Conservation (phyloP, 352 stramenopile species). For the Pythium vanterpoolii region DNA sequence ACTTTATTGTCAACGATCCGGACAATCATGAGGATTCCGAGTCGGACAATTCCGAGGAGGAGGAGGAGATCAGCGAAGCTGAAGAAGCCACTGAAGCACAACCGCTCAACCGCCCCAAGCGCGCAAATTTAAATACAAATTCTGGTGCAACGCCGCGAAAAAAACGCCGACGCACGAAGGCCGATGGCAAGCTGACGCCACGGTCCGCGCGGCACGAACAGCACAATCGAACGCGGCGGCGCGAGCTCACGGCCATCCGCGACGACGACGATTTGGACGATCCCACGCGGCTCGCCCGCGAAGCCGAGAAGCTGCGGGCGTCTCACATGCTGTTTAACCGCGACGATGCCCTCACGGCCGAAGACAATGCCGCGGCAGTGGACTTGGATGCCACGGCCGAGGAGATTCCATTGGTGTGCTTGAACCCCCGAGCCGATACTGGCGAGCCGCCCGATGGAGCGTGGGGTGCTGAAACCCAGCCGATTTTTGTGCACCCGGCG, state of each 20-base stretch:
- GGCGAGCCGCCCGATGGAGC: slow-evolving; percentile 37
- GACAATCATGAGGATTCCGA: slow-evolving; percentile 24
- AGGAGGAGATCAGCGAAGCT: slow-evolving; percentile 17
- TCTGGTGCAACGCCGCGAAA: neutral
- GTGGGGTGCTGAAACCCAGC: slow-evolving; percentile 43
- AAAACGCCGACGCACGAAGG: slow-evolving; percentile 9
- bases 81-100: slow-evolving; percentile 11
- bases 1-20: slow-evolving; percentile 18
- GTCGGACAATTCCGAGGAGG: slow-evolving; percentile 20
- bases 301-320: slow-evolving; percentile 58
- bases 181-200: slow-evolving; percentile 10
- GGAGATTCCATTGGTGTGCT: slow-evolving; percentile 40
- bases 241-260: slow-evolving; percentile 62
- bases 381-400: slow-evolving; percentile 10
- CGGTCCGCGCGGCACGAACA: slow-evolving; percentile 13
- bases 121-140: neutral
- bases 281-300: slow-evolving; percentile 51
- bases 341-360: slow-evolving; percentile 14
- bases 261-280: slow-evolving; percentile 69
- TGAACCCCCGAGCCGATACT: slow-evolving; percentile 47
- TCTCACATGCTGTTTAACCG: slow-evolving; percentile 19
- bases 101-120: slow-evolving; percentile 10
- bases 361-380: slow-evolving; percentile 6
- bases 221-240: slow-evolving; percentile 41
- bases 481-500: slow-evolving; percentile 62